Base-by-base conservation (phyloP, 2,329 filamentous ascomycete species). In the Rutstroemia sp. region DNA sequence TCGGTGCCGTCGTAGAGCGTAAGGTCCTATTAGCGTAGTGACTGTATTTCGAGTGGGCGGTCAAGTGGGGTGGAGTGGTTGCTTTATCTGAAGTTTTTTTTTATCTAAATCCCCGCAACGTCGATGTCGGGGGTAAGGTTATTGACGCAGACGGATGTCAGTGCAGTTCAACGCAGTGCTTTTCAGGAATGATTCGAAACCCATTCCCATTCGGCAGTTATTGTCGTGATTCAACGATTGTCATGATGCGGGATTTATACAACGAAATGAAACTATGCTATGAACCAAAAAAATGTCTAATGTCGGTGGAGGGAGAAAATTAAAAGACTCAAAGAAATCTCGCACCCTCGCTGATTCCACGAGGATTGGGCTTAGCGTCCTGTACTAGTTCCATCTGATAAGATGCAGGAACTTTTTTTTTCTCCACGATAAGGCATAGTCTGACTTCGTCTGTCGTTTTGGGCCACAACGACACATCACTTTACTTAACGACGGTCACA, bases 51-150 rank as follows among this genome's bases (percentile, higher is more conserved):
- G 52, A 40, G 40, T 25, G 21, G n/a, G 19, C 19, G 42, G 21
- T 54, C 34, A 44, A 34, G 51, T 27, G 48, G 48, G 49, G 44
- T n/a, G 21, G 40, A 21, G 39, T 3, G 38, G 45, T 53, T 19
- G 30, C 44, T 38, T 50, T 57, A 54, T 48, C 47, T 30, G 44
- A 39, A 44, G 45, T 44, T 44, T 21, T 42, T 42, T 42, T 42
- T 48, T 36, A 46, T 21, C 42, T 21, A 21, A 19, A 45, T 47
- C 44, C 44, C 44, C 44, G 44, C 44, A 47, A 47, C 25, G 19
- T 30, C 23, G 21, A 47, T 7, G 19, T 47, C 21, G 12, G 19
- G 44, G 21, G 44, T 30, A 19, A 19, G 19, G 19, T 19, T 19
- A 2, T 16, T 46, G 19, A 25, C 16, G 4, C 21, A 27, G 16